Evolutionary conservation across 2,329 filamentous ascomycete species (phyloP), one percentile per base, ranked within the genome.

Genomic region (Xylaria sp.): DNA sequence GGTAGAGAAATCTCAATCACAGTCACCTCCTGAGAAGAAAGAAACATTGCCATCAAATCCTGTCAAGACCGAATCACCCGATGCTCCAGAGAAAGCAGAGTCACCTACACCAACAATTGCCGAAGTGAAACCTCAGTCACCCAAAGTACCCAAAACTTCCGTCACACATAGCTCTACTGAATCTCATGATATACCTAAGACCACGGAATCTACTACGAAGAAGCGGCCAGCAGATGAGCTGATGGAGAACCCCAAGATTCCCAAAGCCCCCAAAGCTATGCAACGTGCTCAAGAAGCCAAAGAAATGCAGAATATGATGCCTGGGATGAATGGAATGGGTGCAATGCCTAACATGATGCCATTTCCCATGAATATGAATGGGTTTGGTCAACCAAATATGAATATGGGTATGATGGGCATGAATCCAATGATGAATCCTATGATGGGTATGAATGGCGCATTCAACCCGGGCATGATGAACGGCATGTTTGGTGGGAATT

Each of bases 191-290:
- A 53, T 70, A 3, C 61, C 69, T 9, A 77, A 75, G 44, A 40
- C 71, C 9, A 64, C 75, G 7, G 71, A 72, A 17, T 36, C 51
- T 49, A 9, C 44, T 42, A 59, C 88, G 31, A 96, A 92, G 82
- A 99, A 98, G 83, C 89, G 96, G 26, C 87, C 92, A 11, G 93
- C 94, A 15, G 93, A 95, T 42, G 91, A 94, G 61, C 85, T 85
- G 38, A 81, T 87, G 6, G 88, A 90, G 74, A 90, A 91, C 73
- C 87, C 87, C 48, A 88, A 87, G 76, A 87, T 90, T 48, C 87
- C 89, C 54, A 91, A 90, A 74, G 89, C 84, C 0, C 89, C 89
- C 2, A 89, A 89, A 77, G 88, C 86, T 44, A 91, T 89, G 89
- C 87, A 86, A 73, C 85, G 82, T 72, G 80, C 82, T 48, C 79